Conservation (phyloP, 2,329 filamentous ascomycete genomes). For the Epichloe hybrida region DNA sequence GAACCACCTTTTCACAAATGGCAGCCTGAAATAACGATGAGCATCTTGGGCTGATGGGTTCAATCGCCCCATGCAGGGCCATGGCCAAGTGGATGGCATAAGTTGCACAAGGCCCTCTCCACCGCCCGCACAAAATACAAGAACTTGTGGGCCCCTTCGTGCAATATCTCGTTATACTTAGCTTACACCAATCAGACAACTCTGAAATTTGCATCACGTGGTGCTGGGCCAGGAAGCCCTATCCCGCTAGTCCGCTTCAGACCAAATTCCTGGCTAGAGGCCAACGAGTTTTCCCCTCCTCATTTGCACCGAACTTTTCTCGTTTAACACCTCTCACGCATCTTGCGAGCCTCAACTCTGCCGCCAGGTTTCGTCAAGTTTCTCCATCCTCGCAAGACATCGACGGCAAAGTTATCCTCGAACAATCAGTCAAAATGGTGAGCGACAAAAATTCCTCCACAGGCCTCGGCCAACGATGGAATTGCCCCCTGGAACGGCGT, state of each 20-base stretch:
- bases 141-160: background rate
- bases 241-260: constrained; percentile 23
- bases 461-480: constrained; percentile 5
- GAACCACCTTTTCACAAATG: background rate
- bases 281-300: constrained; percentile 20
- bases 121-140: constrained; percentile 7
- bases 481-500: constrained; percentile 10
- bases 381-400: constrained; percentile 33
- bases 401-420: constrained; percentile 23
- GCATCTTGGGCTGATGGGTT: background rate
- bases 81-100: background rate
- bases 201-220: constrained; percentile 20
- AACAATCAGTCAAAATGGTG: constrained; percentile 57
- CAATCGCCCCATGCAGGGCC: too few relatives aligned
- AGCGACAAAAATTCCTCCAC: constrained; percentile 24
- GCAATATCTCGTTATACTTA: background rate
- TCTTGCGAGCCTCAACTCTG: constrained; percentile 41
- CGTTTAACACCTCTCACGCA: constrained; percentile 29
- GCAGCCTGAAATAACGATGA: constrained; percentile 3
- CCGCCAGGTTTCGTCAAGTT: constrained; percentile 40
- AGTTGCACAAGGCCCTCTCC: constrained; percentile 6
- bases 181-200: constrained; percentile 9
- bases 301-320: constrained; percentile 34
- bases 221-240: constrained; percentile 23
- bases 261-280: constrained; percentile 24